Percentiles rank a stretch among this genome's conserved stretches.
Conservation (phyloP, 768 basidiomycete species). For the Tephrocybe sp. region DNA sequence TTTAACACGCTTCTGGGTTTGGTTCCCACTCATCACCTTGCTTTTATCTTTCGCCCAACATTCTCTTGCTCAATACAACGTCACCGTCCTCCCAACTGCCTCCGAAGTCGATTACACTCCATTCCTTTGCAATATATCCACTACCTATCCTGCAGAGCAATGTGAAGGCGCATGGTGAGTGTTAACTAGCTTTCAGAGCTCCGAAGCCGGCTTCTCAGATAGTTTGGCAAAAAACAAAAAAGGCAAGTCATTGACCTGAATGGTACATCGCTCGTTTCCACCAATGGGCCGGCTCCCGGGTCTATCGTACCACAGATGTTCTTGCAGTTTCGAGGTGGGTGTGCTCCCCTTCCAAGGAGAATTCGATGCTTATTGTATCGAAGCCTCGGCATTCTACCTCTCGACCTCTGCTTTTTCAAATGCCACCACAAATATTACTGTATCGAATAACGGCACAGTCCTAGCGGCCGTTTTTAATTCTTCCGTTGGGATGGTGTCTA, state of each 20-base stretch:
- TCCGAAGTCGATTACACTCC: constrained; percentile 47
- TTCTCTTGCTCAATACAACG: constrained; percentile 27
- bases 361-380: background rate
- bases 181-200: background rate
- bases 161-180: constrained; percentile 49
- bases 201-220: background rate
- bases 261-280: constrained; percentile 29
- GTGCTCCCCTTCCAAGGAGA: background rate
- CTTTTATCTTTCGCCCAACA: constrained; percentile 8
- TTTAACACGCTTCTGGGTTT: constrained; percentile 10
- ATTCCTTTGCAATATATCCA: constrained; percentile 41
- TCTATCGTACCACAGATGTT: constrained; percentile 59
- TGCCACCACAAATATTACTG: constrained; percentile 52
- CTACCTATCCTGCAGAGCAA: constrained; percentile 21
- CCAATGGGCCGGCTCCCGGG: constrained; percentile 42
- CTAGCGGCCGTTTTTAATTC: constrained; percentile 41
- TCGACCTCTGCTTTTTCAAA: constrained; percentile 44
- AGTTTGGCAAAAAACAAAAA: constrained; percentile 9
- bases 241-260: constrained; percentile 20
- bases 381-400: constrained; percentile 47
- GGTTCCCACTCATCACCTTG: constrained; percentile 6
- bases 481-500: constrained; percentile 34
- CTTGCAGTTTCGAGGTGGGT: constrained; percentile 51
- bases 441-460: constrained; percentile 36
- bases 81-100: constrained; percentile 37